Evolutionary conservation across 2,329 filamentous ascomycete species (phyloP).

Genomic region (Esteya vermicola): DNA sequence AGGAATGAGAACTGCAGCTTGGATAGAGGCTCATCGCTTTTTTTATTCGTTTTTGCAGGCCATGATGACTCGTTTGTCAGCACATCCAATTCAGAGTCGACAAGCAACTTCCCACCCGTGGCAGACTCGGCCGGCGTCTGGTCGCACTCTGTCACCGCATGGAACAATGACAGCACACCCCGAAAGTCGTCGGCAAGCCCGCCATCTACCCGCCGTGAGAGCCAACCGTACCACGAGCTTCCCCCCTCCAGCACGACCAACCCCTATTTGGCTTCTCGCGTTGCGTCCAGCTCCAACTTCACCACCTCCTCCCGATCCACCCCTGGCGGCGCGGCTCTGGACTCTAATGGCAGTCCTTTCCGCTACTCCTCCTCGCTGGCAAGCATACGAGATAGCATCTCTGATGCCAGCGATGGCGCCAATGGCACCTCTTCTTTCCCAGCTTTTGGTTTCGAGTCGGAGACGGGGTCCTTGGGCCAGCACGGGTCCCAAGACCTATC

Average conservation of each 20-base stretch:
- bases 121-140: slow-evolving; percentile 3
- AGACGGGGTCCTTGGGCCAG: too few species aligned
- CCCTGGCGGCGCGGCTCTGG: slow-evolving; percentile 21
- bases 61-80: slow-evolving; percentile 21
- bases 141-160: slow-evolving; percentile 33
- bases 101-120: background rate
- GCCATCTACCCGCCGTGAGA: slow-evolving; percentile 44
- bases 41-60: background rate
- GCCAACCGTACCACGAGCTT: slow-evolving; percentile 23
- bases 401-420: background rate
- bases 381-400: slow-evolving; percentile 1
- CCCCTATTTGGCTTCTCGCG: slow-evolving; percentile 24
- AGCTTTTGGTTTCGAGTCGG: slow-evolving; percentile 3
- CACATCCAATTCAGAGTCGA: background rate
- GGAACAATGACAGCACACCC: slow-evolving; percentile 39
- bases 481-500: background rate
- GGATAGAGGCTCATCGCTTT: background rate
- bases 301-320: slow-evolving; percentile 18
- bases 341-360: slow-evolving; percentile 27
- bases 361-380: slow-evolving; percentile 18
- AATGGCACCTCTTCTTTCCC: background rate
- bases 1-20: background rate
- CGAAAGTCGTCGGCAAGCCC: slow-evolving; percentile 35
- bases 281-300: slow-evolving; percentile 22
- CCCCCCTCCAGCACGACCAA: slow-evolving; percentile 25